These are phyloP conservation scores for Meyerozyma carpophila DNA, from an alignment of 1,139 yeast species.

Conservation along the genomic window DNA sequence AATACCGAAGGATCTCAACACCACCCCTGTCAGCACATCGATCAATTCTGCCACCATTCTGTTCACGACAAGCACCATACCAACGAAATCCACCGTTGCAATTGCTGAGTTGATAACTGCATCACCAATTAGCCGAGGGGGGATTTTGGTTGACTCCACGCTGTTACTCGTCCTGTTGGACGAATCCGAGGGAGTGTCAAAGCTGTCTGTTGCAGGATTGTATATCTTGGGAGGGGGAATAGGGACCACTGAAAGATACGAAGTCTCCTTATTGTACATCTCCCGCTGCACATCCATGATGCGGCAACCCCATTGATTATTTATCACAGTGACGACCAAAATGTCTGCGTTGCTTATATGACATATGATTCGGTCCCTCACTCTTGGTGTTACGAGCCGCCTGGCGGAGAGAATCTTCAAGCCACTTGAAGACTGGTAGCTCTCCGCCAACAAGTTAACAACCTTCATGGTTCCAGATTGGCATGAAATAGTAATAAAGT, in stretches of 20 bases:
- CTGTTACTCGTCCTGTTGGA: not conserved
- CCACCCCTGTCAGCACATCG: constrained; percentile 75
- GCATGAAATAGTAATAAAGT: constrained; percentile 43
- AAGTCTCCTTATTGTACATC: constrained; percentile 36
- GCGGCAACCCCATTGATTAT: constrained; percentile 62
- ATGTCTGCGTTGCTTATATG: constrained; percentile 47
- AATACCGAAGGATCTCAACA: constrained; percentile 48
- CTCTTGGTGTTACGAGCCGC: constrained; percentile 62
- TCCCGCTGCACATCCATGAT: constrained; percentile 42
- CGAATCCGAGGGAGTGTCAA: not conserved
- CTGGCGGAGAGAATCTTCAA: constrained; percentile 44
- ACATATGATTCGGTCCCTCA: constrained; percentile 66
- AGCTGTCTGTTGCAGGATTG: not conserved
- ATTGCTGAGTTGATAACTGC: constrained; percentile 22
- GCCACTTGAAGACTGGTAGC: constrained; percentile 11
- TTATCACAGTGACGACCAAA: constrained; percentile 58
- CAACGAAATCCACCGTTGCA: constrained; percentile 58
- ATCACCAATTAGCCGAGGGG: not conserved
- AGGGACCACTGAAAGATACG: not conserved
- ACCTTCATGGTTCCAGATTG: constrained; percentile 35
- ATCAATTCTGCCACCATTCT: constrained; percentile 56
- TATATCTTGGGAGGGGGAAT: not conserved
- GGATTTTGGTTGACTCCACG: not conserved
- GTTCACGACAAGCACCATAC: constrained; percentile 59
- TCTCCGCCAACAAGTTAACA: constrained; percentile 18